Evolutionary conservation across 768 basidiomycete species (phyloP), one percentile per base, ranked within the genome.

Genomic region (Rossbeevera mucosa): DNA sequence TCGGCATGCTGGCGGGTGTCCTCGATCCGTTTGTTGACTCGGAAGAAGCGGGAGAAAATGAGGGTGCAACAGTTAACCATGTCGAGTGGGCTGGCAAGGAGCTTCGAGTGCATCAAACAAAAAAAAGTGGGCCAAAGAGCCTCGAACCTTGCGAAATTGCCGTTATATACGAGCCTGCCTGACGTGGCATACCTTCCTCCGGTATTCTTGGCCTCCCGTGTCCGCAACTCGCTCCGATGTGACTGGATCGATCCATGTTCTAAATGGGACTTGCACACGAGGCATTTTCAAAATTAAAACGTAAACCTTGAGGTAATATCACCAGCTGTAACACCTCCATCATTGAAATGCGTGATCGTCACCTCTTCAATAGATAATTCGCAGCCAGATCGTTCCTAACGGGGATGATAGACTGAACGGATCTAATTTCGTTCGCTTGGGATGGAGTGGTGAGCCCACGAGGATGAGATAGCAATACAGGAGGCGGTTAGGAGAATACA

Each of bases 391-490:
- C 56, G 62, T 67, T 55, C 68, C 57, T 69, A 51, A 55, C 58
- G 48, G 59, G 33, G 53, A 56, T 59, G 50, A 51, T 47, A 40
- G 42, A 43, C 48, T 49, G 58, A 57, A 47, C 16, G 42, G 51
- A 58, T 56, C 50, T 50, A 54, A 50, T 60, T 57, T 52, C 48
- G 52, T 57, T 52, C 52, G 64, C 48, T 59, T 58, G 25, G 21
- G 53, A 55, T 58, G 47, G 41, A 58, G 57, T 56, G 48, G 50
- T 47, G 52, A 55, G 54, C 52, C 50, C 67, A 65, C 52, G 67
- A 69, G 67, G 67, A 63, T 50, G 51, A 57, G 55, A 58, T 59
- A 70, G 50, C 60, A 65, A 69, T 69, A 71, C 59, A 71, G 47
- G 45, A 52, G 43, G 45, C 36, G 46, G 36, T 45, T 50, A 52